Base-by-base conservation (phyloP, 164 flowering plant species). In the Warburgia ugandensis region DNA sequence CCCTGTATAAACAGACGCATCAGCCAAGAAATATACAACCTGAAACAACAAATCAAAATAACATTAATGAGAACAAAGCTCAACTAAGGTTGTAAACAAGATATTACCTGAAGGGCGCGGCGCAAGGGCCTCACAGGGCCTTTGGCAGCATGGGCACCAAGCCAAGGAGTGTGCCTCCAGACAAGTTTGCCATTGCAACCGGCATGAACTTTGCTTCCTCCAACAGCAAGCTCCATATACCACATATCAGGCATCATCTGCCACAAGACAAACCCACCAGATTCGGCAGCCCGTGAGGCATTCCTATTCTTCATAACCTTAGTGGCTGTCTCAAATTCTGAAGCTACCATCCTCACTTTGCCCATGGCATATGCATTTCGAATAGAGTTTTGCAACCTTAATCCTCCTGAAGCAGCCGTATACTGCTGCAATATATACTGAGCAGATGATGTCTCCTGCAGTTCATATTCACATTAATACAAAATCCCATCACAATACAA, bases 81-180 rank as follows among this genome's bases (percentile, higher is more conserved):
- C n/a, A n/a, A n/a, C n/a, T n/a, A n/a, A n/a, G n/a, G n/a, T n/a
- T 22, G 26, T 14, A 43, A 20, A 20, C 10, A 6, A 3, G 11
- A 5, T 20, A 13, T 30, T 37, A 79, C 85, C 85, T 79, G 86
- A 50, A 80, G 83, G 14, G 83, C 77, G 6, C 86, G 77, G 6
- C 86, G 83, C 26, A 80, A 67, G 26, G 83, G 86, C 39, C 86
- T 69, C 26, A 77, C 79, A 1, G 86, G 83, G 49, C 86, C 86
- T 72, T 77, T 75, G 16, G 85, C 83, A 51, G 86, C 76, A 59
- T 77, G 83, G 4, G 80, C 73, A n/a, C 81, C 81, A 25, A 73
- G 79, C 83, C 83, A 80, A 5, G 83, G 83, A 12, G 86, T 80
- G 54, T 80, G 83, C 58, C 80, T 68, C 83, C 86, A 80, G 16